These are phyloP conservation scores for Tympanopsis confertula DNA, from an alignment of 2,329 filamentous ascomycete genomes.

Conservation along the genomic window DNA sequence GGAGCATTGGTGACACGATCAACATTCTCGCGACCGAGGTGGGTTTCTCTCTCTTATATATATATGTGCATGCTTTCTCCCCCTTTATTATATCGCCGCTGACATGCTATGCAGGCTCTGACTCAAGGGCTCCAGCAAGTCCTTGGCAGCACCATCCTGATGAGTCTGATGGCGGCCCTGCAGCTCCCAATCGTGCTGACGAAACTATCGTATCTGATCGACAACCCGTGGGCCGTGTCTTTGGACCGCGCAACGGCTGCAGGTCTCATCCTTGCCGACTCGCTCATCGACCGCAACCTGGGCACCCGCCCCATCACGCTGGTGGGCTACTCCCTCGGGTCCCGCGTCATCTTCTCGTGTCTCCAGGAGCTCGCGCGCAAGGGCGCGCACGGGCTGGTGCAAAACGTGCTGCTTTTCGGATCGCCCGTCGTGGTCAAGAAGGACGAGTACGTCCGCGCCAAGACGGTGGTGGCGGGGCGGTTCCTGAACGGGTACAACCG, in stretches of 20 bases:
- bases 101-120: conserved; percentile 51
- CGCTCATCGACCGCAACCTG: conserved; percentile 79
- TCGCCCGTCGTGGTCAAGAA: conserved; percentile 82
- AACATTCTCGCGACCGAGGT: conserved; percentile 97
- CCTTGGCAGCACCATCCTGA: conserved; percentile 76
- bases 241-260: conserved; percentile 79
- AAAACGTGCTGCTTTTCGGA: conserved; percentile 93
- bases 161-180: conserved; percentile 81
- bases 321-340: conserved; percentile 90
- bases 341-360: conserved; percentile 85
- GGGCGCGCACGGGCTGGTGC: conserved; percentile 74
- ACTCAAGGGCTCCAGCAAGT: conserved; percentile 95
- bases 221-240: conserved; percentile 96
- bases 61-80: neutral
- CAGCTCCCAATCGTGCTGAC: conserved; percentile 86
- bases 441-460: conserved; percentile 74
- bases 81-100: neutral
- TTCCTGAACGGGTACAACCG: conserved; percentile 90
- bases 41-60: conserved; percentile 13
- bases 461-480: conserved; percentile 74
- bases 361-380: conserved; percentile 75
- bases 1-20: conserved; percentile 95
- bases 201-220: conserved; percentile 90
- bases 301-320: conserved; percentile 85
- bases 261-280: conserved; percentile 87